Evolutionary conservation across 345 rosid genomes (phyloP).

Genomic region (Sonneratia alba): DNA sequence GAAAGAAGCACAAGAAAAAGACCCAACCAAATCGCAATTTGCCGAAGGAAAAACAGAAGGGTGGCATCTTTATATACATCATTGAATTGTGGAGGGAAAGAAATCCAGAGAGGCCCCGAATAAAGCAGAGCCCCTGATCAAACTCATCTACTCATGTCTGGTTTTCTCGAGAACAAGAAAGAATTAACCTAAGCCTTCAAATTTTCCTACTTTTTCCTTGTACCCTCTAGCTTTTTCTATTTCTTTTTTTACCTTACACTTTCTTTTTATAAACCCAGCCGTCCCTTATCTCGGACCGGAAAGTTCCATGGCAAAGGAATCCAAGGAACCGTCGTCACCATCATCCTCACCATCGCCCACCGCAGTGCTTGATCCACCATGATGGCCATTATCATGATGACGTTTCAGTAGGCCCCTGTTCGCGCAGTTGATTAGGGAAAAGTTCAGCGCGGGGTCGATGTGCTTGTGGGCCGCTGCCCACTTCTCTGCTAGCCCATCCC

Average conservation of each 20-base stretch:
- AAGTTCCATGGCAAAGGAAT: slow-evolving; percentile 82
- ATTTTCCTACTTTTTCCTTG: neutral
- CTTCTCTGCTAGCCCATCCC: slow-evolving; percentile 85
- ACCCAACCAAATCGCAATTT: neutral
- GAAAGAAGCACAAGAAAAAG: neutral
- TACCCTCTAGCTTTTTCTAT: neutral
- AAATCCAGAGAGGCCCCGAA: neutral
- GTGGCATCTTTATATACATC: neutral
- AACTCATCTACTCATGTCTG: neutral
- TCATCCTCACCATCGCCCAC: slow-evolving; percentile 55
- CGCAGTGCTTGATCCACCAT: slow-evolving; percentile 40
- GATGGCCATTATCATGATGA: slow-evolving; percentile 18
- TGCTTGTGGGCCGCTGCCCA: slow-evolving; percentile 80
- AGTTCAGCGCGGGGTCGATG: slow-evolving; percentile 26
- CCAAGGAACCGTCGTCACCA: slow-evolving; percentile 63
- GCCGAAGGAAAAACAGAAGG: neutral
- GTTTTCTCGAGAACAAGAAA: neutral
- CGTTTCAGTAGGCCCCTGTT: slow-evolving; percentile 20
- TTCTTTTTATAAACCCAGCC: neutral
- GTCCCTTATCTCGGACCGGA: slow-evolving; percentile 64
- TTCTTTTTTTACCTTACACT: neutral
- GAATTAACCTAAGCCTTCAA: neutral
- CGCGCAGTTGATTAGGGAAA: slow-evolving; percentile 24
- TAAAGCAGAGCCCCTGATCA: neutral
- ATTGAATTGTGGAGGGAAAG: neutral